These are phyloP conservation scores for Aspergillus sclerotiicarbonarius DNA, from an alignment of 495 filamentous ascomycete genomes.

Conservation along the genomic window DNA sequence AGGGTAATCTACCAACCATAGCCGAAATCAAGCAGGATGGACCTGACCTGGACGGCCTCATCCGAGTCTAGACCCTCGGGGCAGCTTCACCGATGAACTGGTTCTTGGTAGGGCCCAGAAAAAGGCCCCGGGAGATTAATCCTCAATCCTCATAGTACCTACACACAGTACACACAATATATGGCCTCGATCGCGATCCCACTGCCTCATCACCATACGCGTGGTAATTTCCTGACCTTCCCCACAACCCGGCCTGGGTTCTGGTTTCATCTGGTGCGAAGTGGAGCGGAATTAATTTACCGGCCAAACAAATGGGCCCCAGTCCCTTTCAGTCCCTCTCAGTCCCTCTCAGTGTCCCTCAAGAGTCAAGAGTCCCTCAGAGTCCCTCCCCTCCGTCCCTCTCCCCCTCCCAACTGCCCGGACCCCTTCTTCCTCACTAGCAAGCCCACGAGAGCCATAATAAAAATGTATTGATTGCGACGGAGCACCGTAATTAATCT, in stretches of 20 bases:
- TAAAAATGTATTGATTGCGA: background rate
- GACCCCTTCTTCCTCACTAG: background rate
- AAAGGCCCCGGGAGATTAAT: too few relatives aligned
- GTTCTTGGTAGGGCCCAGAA: background rate
- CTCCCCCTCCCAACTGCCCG: background rate
- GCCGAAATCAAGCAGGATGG: too few relatives aligned
- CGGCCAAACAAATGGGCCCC: background rate
- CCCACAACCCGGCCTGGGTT: constrained; percentile 13
- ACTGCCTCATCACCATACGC: background rate
- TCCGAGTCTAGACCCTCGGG: background rate
- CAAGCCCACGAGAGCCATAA: background rate
- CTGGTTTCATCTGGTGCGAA: constrained; percentile 14
- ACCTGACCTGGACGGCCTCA: background rate
- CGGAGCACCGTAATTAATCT: background rate
- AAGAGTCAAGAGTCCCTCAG: too few relatives aligned
- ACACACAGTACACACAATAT: too few relatives aligned
- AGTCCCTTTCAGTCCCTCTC: too few relatives aligned
- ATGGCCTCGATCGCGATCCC: too few relatives aligned
- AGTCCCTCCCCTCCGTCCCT: too few relatives aligned
- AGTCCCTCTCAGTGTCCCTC: too few relatives aligned
- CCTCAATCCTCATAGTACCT: too few relatives aligned
- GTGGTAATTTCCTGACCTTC: constrained; percentile 5
- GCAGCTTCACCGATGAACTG: background rate
- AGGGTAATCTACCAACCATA: too few relatives aligned
- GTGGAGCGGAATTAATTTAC: constrained; percentile 8